Evolutionary conservation across 371 early-diverging fungal species (phyloP).

Genomic region (Dichotomocladium elegans): DNA sequence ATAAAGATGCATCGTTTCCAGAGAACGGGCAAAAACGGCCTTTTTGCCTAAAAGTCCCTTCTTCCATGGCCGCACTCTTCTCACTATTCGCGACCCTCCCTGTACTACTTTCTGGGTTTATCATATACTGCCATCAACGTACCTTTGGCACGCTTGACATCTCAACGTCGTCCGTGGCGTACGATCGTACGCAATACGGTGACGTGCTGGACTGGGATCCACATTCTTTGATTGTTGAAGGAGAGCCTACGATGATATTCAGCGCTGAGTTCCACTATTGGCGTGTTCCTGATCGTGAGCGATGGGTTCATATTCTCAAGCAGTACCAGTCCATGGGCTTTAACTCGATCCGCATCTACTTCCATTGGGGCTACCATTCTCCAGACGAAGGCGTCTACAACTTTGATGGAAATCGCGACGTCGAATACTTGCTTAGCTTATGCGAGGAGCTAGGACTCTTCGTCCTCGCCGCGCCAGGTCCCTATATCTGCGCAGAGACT

Average conservation of each 20-base stretch:
- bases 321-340: conserved; percentile 72
- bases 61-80: too few relatives aligned
- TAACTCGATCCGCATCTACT: conserved; percentile 84
- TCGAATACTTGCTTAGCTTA: conserved; percentile 66
- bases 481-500: conserved; percentile 87
- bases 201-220: conserved; percentile 62
- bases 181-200: conserved; percentile 47
- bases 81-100: conserved; percentile 40
- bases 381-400: conserved; percentile 71
- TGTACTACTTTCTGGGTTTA: conserved; percentile 27
- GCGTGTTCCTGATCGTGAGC: conserved; percentile 63
- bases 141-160: conserved; percentile 48
- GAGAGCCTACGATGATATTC: conserved; percentile 57
- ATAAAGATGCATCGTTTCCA: too few relatives aligned
- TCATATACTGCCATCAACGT: conserved; percentile 40
- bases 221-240: conserved; percentile 58
- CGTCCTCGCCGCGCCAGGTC: conserved; percentile 85
- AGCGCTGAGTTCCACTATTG: conserved; percentile 82
- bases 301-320: conserved; percentile 58
- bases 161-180: conserved; percentile 55
- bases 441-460: conserved; percentile 73
- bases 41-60: too few relatives aligned
- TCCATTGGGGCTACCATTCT: conserved; percentile 90
- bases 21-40: too few relatives aligned
- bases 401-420: conserved; percentile 77